phyloP scores from a whole-genome alignment of 208 protist species.

The Trypanosoma congolense region DNA sequence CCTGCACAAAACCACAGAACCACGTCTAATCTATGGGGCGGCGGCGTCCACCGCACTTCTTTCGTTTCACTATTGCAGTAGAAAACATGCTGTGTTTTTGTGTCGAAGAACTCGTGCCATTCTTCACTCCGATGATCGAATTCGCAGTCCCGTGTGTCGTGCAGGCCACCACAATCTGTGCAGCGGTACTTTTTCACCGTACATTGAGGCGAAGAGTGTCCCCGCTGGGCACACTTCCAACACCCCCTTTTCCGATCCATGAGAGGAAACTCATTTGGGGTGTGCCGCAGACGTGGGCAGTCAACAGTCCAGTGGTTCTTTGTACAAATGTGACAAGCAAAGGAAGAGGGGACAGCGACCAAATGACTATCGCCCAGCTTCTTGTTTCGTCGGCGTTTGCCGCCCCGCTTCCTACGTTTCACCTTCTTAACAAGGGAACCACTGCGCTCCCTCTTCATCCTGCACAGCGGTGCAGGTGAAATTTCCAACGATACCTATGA shows the following conservation, averaged over 20 bases:
- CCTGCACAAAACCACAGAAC: slow-evolving; percentile 76
- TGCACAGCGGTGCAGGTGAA: too few species aligned
- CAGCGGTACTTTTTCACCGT: slow-evolving; percentile 56
- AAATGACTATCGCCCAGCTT: slow-evolving; percentile 1
- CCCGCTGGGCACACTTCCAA: slow-evolving; percentile 68
- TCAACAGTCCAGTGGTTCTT: slow-evolving; percentile 80
- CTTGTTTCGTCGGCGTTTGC: slow-evolving; percentile 12
- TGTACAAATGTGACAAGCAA: slow-evolving; percentile 77
- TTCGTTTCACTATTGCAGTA: slow-evolving; percentile 62
- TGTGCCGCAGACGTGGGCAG: slow-evolving; percentile 44
- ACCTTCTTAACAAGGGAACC: slow-evolving; percentile 12
- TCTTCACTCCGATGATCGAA: slow-evolving; percentile 72
- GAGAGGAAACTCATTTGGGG: slow-evolving; percentile 49
- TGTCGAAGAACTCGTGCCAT: slow-evolving; percentile 86
- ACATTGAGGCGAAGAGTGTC: slow-evolving; percentile 64
- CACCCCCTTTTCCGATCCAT: slow-evolving; percentile 61
- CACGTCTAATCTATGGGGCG: slow-evolving; percentile 64
- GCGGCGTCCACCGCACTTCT: slow-evolving; percentile 62
- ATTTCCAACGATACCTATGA: not conserved
- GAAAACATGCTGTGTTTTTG: slow-evolving; percentile 50
- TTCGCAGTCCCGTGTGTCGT: slow-evolving; percentile 72
- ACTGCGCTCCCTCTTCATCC: slow-evolving; percentile 25
- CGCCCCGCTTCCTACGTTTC: slow-evolving; percentile 17
- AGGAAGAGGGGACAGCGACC: slow-evolving; percentile 30
- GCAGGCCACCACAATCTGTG: slow-evolving; percentile 77